Evolutionary conservation across 164 flowering plant species (phyloP), one percentile per base, ranked within the genome.

Genomic region (Tetracentron sinense): DNA sequence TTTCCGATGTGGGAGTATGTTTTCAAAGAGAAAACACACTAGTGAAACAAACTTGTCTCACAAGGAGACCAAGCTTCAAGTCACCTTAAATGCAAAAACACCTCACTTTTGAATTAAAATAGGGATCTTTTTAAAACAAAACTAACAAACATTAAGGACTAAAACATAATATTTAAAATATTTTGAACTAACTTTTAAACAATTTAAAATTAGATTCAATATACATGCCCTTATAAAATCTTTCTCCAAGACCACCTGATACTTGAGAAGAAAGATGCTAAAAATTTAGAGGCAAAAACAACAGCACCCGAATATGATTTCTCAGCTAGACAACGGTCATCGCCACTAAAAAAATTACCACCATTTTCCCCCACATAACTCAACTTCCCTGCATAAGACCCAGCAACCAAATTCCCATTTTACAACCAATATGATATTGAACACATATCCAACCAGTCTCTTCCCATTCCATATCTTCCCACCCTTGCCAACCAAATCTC

Each of bases 211-310:
- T n/a, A n/a, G n/a, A n/a, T n/a, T n/a, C n/a, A n/a, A n/a, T n/a
- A n/a, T n/a, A n/a, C n/a, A n/a, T n/a, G n/a, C n/a, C n/a, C n/a
- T n/a, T n/a, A n/a, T n/a, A 88, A 85, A 54, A 87, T 57, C 85
- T 81, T 93, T 79, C 92, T 82, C 86, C 84, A 85, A 42, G 88
- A 76, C 97, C 98, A 88, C 64, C 83, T 61, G 54, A 90, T 67
- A 71, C 85, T 74, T 64, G 70, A 72, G 67, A 86, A 77, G 70
- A 85, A 76, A 15, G 86, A 82, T 1, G 76, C 71, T 62, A 87
- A 38, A 69, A 82, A 56, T 74, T 77, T 84, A 65, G 82, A 74
- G 7, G 69, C 71, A 67, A 81, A 88, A 73, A 77, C 60, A 48
- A 80, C 68, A 62, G 70, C 72, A 61, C 81, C 78, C 2, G 83